phyloP scores from a whole-genome alignment of 352 stramenopile species.

The Phytophthora tentaculata region DNA sequence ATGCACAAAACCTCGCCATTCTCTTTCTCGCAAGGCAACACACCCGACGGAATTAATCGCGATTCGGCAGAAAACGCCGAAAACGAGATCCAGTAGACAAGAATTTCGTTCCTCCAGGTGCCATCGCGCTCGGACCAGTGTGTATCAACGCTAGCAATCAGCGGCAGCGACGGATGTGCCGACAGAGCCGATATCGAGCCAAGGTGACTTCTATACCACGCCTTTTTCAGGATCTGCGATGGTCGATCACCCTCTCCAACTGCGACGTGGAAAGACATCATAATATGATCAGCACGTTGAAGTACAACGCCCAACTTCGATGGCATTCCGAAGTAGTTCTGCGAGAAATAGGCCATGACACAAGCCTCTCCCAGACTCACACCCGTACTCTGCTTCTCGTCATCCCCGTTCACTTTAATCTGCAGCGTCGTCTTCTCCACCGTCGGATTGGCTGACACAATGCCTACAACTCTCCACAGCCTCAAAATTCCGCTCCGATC shows the following conservation, averaged over 20 bases:
- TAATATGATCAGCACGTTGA: constrained; percentile 74
- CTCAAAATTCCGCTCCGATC: constrained; percentile 69
- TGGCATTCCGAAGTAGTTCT: constrained; percentile 71
- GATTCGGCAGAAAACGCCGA: constrained; percentile 83
- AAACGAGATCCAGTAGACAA: constrained; percentile 88
- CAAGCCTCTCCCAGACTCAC: constrained; percentile 61
- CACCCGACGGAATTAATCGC: constrained; percentile 79
- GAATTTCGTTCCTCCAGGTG: constrained; percentile 56
- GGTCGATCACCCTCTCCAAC: constrained; percentile 45
- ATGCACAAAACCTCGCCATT: constrained; percentile 71
- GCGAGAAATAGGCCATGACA: constrained; percentile 85
- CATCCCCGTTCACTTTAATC: constrained; percentile 77
- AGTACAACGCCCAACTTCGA: constrained; percentile 82
- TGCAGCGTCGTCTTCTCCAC: constrained; percentile 68
- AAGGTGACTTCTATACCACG: constrained; percentile 79
- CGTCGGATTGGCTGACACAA: constrained; percentile 37
- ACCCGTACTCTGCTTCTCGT: constrained; percentile 15
- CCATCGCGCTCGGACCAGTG: constrained; percentile 27
- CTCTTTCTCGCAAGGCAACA: constrained; percentile 55
- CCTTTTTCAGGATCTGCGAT: constrained; percentile 76
- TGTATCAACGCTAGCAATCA: constrained; percentile 72
- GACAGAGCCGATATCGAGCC: constrained; percentile 73
- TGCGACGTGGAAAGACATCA: constrained; percentile 76
- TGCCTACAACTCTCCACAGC: constrained; percentile 65
- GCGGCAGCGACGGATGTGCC: constrained; percentile 74